A percentile compares a stretch with the other conserved stretches of the same genome.
These are phyloP conservation scores for Avicennia marina DNA, from an alignment of 257 asterid genomes.

Conservation along the genomic window DNA sequence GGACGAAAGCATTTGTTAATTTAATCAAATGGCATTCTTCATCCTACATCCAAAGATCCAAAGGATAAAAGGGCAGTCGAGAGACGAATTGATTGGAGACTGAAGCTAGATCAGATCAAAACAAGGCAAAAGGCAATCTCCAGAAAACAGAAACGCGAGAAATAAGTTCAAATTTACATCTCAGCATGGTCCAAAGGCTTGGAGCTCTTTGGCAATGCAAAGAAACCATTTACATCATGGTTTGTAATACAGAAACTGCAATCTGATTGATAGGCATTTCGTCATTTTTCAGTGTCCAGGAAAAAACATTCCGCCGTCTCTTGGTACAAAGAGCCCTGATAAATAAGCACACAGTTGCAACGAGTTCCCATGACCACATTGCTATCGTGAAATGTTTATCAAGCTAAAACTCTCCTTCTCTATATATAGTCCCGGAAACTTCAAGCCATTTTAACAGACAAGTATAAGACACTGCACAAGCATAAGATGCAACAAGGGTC, in stretches of 20 bases:
- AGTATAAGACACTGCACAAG: slow-evolving; percentile 7
- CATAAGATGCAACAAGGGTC: background rate
- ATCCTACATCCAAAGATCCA: no score
- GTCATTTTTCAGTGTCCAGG: slow-evolving; percentile 11
- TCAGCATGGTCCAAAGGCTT: slow-evolving; percentile 13
- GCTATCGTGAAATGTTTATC: slow-evolving; percentile 19
- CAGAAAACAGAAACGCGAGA: slow-evolving; percentile 9
- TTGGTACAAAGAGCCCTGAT: slow-evolving; percentile 4
- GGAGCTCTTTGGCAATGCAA: slow-evolving; percentile 21
- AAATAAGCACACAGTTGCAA: slow-evolving; percentile 2
- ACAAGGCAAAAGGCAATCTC: slow-evolving; percentile 9
- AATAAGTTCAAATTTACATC: slow-evolving; percentile 32
- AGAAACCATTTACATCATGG: slow-evolving; percentile 24
- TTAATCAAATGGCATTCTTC: no score
- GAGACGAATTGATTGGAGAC: background rate
- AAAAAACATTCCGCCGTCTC: slow-evolving; percentile 27
- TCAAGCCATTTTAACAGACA: slow-evolving; percentile 18
- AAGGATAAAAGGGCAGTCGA: background rate
- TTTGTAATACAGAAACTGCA: slow-evolving; percentile 17
- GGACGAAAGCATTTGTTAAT: no score
- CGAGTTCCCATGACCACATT: slow-evolving; percentile 16
- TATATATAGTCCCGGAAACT: slow-evolving; percentile 19
- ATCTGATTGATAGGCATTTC: slow-evolving; percentile 13
- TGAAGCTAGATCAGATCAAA: slow-evolving; percentile 4
- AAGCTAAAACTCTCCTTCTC: slow-evolving; percentile 28